Evolutionary conservation across 1,284 basidiomycete species (phyloP), one percentile per base, ranked within the genome.

Genomic region (Peniophora sp.): DNA sequence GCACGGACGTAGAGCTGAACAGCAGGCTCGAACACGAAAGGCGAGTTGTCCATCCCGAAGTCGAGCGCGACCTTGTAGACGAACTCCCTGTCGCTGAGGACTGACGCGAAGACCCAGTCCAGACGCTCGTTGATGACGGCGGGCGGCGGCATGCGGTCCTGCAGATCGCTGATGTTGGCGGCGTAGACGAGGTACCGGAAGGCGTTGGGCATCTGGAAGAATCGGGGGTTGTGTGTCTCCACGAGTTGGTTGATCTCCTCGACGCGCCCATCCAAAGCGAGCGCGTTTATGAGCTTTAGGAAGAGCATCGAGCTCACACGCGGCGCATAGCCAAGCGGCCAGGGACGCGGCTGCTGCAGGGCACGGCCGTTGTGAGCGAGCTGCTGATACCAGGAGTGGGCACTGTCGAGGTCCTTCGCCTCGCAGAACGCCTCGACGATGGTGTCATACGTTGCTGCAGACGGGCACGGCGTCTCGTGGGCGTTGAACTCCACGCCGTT

Each of bases 371-470:
- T 32, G 27, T 12, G 27, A 12, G 27, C 27, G 27, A 32, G 27
- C 12, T 32, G 27, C 27, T 32, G 27, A 60, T 87, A 88, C 90
- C 88, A 92, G 10, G 71, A 62, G 36, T 84, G 59, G 0, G 91
- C 91, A 1, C 78, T 81, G 2, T 70, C 60, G 10, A 83, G 58
- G 56, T 94, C 86, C 5, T 81, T 81, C 1, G 66, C 60, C 17
- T 72, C 64, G 57, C 81, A 75, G 63, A 94, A 91, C 0, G 84
- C 85, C 0, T 64, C 62, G 52, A 96, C 78, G 55, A 92, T 75
- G 1, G 74, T 69, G 3, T 76, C 75, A 61, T 84, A 88, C 1
- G 88, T 84, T 0, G 79, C 74, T 0, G 79, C 68, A 2, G 80
- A 74, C 1, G 85, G 83, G 0, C 72, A 69, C 1, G 86, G 84